phyloP scores from a whole-genome alignment of 2,329 filamentous ascomycete species.

The Ophiocordyceps unilateralis region DNA sequence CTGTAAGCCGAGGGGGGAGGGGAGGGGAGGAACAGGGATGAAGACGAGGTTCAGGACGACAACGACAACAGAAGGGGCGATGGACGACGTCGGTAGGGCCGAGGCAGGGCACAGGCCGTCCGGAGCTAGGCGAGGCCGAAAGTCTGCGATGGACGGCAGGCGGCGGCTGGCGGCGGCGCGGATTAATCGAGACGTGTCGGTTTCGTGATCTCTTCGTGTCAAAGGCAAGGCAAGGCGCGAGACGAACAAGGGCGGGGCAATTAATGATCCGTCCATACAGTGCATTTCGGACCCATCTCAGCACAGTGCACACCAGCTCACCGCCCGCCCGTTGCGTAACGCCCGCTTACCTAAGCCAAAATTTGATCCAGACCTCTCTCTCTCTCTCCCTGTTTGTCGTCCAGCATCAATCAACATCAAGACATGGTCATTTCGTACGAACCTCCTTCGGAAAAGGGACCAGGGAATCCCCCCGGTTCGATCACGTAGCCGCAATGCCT shows the following conservation, averaged over 20 bases:
- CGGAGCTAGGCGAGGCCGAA: not conserved
- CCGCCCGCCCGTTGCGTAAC: no score
- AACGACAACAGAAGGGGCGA: not conserved
- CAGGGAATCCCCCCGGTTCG: no score
- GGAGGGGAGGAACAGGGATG: not conserved
- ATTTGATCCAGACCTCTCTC: not conserved
- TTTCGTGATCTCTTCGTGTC: slow-evolving; percentile 24
- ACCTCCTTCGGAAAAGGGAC: not conserved
- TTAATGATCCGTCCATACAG: no score
- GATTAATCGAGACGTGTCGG: slow-evolving; percentile 23
- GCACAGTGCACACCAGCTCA: no score
- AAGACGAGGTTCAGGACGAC: not conserved
- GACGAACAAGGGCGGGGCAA: not conserved
- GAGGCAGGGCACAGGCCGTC: not conserved
- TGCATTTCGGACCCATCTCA: no score
- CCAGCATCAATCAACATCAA: not conserved
- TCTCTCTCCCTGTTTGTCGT: not conserved
- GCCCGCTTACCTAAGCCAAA: no score
- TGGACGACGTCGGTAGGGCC: not conserved
- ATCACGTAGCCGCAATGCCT: slow-evolving; percentile 10
- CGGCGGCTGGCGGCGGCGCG: slow-evolving; percentile 1
- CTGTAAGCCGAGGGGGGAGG: not conserved
- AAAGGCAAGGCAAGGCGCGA: slow-evolving; percentile 12
- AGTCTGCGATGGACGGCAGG: not conserved
- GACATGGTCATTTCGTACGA: not conserved